Conservation (phyloP, 2,329 filamentous ascomycete genomes). For the Phaeosphaeria sp. region DNA sequence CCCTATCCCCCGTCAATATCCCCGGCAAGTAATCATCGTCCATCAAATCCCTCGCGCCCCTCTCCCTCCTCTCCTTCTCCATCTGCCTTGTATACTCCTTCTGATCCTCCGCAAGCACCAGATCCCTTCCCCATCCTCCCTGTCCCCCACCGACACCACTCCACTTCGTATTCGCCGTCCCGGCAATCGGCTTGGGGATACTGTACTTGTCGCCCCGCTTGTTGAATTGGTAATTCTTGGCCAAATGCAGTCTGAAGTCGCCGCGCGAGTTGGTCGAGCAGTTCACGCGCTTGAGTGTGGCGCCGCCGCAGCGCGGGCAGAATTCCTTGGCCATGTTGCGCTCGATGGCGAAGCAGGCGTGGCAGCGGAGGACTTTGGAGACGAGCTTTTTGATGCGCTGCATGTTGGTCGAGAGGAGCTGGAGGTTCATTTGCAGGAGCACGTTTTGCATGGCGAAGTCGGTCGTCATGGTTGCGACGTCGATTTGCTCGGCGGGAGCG, state of each 20-base stretch:
- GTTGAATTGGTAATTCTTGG: constrained; percentile 96
- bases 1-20: constrained; percentile 81
- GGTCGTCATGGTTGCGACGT: constrained; percentile 90
- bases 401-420: constrained; percentile 80
- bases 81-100: constrained; percentile 81
- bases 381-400: constrained; percentile 84
- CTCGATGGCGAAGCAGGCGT: constrained; percentile 76
- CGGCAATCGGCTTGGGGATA: constrained; percentile 87
- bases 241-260: constrained; percentile 84
- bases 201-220: constrained; percentile 91
- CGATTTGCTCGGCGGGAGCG: constrained; percentile 67
- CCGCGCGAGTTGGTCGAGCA: constrained; percentile 85
- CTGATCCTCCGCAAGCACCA: constrained; percentile 93
- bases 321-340: constrained; percentile 90
- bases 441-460: constrained; percentile 99
- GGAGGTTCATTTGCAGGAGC: constrained; percentile 90
- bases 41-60: constrained; percentile 80
- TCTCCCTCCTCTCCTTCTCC: constrained; percentile 68
- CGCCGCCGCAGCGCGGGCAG: constrained; percentile 87
- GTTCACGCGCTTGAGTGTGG: constrained; percentile 81
- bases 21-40: constrained; percentile 90
- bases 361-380: constrained; percentile 89
- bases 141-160: constrained; percentile 75
- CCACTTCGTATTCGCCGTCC: constrained; percentile 78
- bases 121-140: constrained; percentile 81